Base-by-base conservation (phyloP, 371 early-diverging fungal species). In the Mortierella sp. region DNA sequence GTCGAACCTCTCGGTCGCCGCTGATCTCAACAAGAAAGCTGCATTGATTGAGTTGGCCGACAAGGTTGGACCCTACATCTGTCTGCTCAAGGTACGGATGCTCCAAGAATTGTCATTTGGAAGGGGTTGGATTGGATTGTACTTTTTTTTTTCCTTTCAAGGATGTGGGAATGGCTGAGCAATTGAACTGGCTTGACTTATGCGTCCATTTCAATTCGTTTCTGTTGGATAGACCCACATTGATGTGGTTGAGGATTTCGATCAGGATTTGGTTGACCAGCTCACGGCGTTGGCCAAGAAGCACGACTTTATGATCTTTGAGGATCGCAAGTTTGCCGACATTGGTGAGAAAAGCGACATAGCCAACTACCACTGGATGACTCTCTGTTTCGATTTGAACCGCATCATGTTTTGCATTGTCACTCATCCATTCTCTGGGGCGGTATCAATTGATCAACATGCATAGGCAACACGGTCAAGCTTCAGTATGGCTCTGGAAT, bases 271-370 rank as follows among this genome's bases (percentile, higher is more conserved):
- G 64, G 92, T 95, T 29, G 87, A 87, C 8, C 89, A 93, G 85
- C 92, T 99, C 47, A 85, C 86, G 45, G 89, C 79, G 0, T 89
- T 99, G 73, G 91, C 96, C 16, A 88, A 89, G 68, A 93, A 95
- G 85, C 97, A 98, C 86, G 92, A 95, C 79, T 99, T 98, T 86
- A 79, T 98, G 87, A 96, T 99, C 73, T 98, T 98, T 85, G 98
- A 99, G 86, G 99, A 99, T 89, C 94, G 98, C 83, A 98, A 98
- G 88, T 98, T 98, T 88, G 98, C 98, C 65, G 98, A 97, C 81
- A 95, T 95, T 75, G 95, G 92, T 87, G 86, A 83, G 79, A n/a
- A n/a, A n/a, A n/a, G n/a, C n/a, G n/a, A n/a, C n/a, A n/a, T n/a
- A n/a, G n/a, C n/a, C n/a, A n/a, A n/a, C n/a, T n/a, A n/a, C n/a